Base-by-base conservation (phyloP, 2,329 filamentous ascomycete species). In the Xylariales sp. region DNA sequence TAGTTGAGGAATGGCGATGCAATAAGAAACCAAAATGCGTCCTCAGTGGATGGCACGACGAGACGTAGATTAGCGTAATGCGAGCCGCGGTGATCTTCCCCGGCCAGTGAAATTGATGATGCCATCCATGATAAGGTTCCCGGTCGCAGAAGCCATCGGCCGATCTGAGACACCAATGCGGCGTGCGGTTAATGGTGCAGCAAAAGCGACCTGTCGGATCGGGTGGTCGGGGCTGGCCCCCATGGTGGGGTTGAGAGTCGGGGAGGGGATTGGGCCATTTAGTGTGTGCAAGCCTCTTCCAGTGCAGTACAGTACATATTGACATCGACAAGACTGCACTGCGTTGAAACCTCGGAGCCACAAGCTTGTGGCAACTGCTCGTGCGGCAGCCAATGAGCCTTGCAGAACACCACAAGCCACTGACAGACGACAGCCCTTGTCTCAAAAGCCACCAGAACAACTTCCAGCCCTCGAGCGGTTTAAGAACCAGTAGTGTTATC, bases 401-500 rank as follows among this genome's bases (percentile, higher is more conserved):
- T 33, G 31, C 31, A 33, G 31, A 12, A n/a, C 24, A 27, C 24
- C 24, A n/a, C 24, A 27, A 27, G 24, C 24, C 7, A 27, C 24
- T n/a, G 24, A n/a, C n/a, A n/a, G n/a, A n/a, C n/a, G n/a, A n/a
- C n/a, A n/a, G n/a, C n/a, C n/a, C n/a, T n/a, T 27, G 24, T 27
- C 24, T 27, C 24, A 27, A 27, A n/a, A 27, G 24, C 24, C 24
- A 27, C 24, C 24, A 27, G 24, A n/a, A n/a, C 24, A 8, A n/a
- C 8, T 27, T 12, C 11, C 27, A 29, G 20, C 9, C 14, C 37
- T 18, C 15, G 12, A 20, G 25, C 14, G 4, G 34, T 35, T 11
- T 46, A 44, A 15, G 43, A 38, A 20, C 43, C 46, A 6, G 19
- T 47, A 14, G 57, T 51, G 48, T 69, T 65, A 52, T 75, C 68